phyloP scores from a whole-genome alignment of 805 yeast species.

The Zygotorulaspora danielsina region DNA sequence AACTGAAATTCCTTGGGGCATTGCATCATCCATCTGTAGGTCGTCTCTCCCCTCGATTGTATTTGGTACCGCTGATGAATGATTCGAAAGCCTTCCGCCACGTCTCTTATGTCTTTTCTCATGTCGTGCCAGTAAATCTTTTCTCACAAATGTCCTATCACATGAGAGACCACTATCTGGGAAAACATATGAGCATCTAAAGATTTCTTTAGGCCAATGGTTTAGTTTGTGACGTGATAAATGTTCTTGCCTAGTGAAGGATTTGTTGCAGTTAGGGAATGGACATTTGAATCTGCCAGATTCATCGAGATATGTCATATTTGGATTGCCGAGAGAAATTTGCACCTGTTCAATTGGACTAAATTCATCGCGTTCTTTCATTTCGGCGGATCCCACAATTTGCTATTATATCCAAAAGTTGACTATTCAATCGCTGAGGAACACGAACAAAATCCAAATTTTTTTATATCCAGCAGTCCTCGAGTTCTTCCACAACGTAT shows the following conservation, averaged over 20 bases:
- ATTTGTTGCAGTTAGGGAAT: conserved; percentile 50
- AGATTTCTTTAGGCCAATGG: conserved; percentile 51
- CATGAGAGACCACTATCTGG: conserved; percentile 39
- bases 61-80: not conserved
- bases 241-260: conserved; percentile 58
- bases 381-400: not conserved
- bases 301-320: not conserved
- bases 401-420: no score
- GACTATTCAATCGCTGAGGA: not conserved
- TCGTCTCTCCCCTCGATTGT: not conserved
- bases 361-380: not conserved
- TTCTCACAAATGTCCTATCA: conserved; percentile 57
- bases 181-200: conserved; percentile 40
- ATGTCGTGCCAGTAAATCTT: conserved; percentile 49
- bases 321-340: not conserved
- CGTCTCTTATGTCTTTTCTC: conserved; percentile 38
- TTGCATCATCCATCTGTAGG: conserved; percentile 1
- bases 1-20: conserved; percentile 5
- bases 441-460: not conserved
- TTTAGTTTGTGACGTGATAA: conserved; percentile 58
- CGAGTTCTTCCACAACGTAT: no score
- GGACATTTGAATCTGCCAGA: conserved; percentile 39
- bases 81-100: conserved; percentile 12
- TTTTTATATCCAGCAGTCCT: no score
- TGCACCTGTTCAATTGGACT: not conserved